Base-by-base conservation (phyloP, 805 yeast species). In the Tetrapisispora taiwanensis region DNA sequence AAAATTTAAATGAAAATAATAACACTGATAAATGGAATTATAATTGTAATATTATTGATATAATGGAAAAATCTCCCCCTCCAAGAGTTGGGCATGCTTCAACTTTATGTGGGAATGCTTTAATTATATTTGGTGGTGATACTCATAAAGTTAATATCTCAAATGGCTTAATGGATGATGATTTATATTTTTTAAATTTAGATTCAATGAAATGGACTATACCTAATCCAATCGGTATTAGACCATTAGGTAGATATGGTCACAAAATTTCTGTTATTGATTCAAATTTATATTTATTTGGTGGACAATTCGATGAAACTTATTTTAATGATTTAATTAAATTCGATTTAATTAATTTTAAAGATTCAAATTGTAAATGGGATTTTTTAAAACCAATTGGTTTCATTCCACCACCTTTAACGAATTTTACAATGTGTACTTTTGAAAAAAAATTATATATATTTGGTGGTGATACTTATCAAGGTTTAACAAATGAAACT, bases 1-100 rank as follows among this genome's bases (percentile, higher is more conserved):
- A 63, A 40, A 58, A 72, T 62, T 43, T 65, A 6, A 22, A 22
- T 64, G 27, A 46, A n/a, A n/a, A n/a, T n/a, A n/a, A n/a, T n/a
- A n/a, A n/a, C n/a, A n/a, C n/a, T n/a, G n/a, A 51, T 44, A 28
- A 18, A 18, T 37, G 40, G 40, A 20, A 27, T 12, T 37, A 28
- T 55, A 52, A 65, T 56, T 58, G 77, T 68, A 36, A 63, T 72
- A 43, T 82, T 70, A 54, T 81, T 41, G 84, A 83, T 47, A 84
- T 84, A 48, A 76, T 78, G 42, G 86, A 81, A 49, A 80, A 83
- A 42, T 77, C 86, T 17, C 96, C 97, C 1, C 90, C 95, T 15
- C 96, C 97, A 31, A 79, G 98, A 54, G 96, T 90, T 5, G 97
- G 97, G 3, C 99, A 92, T 65, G 86, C 95, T 6, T 74, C 95